Base-by-base conservation (phyloP, 2,329 filamentous ascomycete species). In the Diaporthe amygdali region DNA sequence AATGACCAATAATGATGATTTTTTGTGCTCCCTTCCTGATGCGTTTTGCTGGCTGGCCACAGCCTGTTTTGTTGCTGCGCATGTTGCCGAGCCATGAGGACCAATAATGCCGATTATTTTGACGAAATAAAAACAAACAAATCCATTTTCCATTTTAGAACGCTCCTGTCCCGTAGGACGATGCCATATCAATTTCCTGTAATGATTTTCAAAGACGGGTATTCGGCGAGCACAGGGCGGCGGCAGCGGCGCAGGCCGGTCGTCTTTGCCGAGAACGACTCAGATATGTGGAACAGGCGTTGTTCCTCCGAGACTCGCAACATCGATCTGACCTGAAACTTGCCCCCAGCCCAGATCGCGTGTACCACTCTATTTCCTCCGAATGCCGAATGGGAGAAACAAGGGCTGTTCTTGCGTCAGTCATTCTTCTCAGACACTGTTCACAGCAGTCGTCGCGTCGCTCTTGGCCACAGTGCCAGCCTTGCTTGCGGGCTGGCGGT, bases 401-500 rank as follows among this genome's bases (percentile, higher is more conserved):
- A 39, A 39, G 6, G 10, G 37, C 10, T n/a, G n/a, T n/a, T 14
- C 5, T 39, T 39, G 37, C 10, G 37, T 22, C 39, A 20, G 17
- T 56, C 37, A 17, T 9, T 39, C 7, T 32, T 37, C 41, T 69
- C 46, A 71, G 55, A 71, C 71, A 66, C 55, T 71, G 27, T 71
- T 46, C 59, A 71, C 69, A n/a, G 66, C 71, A 20, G 71, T 73
- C 12, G 71, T 71, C 12, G 52, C 52, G n/a, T 73, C 69, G 34
- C 69, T 71, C 37, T 67, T 73, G 55, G 70, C 70, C 66, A 54
- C 59, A 22, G 63, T 66, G 27, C 56, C 71, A 17, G 66, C 39
- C 61, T 55, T 67, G 61, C 67, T 55, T 9, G 25, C n/a, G 8
- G 69, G 71, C 74, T 76, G 77, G 70, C 78, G 78, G 51, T 75